Conservation (phyloP, 2,329 filamentous ascomycete genomes). For the Proliferodiscus dingleyae region DNA sequence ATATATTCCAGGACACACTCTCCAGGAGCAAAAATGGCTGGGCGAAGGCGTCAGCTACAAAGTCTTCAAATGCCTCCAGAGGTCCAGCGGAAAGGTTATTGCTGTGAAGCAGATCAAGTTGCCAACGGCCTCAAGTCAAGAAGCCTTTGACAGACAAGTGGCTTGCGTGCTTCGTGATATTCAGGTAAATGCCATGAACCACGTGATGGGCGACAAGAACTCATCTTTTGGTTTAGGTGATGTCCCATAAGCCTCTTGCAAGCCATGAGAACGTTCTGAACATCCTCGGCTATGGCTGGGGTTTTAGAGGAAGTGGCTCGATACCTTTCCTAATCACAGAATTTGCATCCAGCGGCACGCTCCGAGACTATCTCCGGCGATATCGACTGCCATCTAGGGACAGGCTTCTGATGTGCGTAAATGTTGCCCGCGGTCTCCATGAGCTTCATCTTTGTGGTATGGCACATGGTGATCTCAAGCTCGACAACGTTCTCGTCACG, state of each 20-base stretch:
- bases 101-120: constrained; percentile 7
- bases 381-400: no score
- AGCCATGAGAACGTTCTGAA: constrained; percentile 1
- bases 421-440: constrained; percentile 9
- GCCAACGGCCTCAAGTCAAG: not conserved
- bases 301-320: not conserved
- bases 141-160: not conserved
- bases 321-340: constrained; percentile 1
- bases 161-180: not conserved
- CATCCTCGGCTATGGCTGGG: constrained; percentile 4
- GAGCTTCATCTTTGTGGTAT: constrained; percentile 11
- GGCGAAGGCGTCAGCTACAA: constrained; percentile 1
- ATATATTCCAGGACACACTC: not conserved
- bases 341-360: not conserved
- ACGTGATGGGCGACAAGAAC: not conserved
- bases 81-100: not conserved
- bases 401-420: not conserved
- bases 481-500: constrained; percentile 9
- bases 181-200: not conserved
- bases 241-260: constrained; percentile 1
- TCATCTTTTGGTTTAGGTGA: not conserved
- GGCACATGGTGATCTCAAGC: constrained; percentile 12
- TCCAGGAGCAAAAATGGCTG: not conserved
- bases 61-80: not conserved
- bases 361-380: not conserved